Percentiles rank a stretch among this genome's conserved stretches.
Conservation (phyloP, 371 early-diverging fungal genomes). For the Apophysomyces trapeziformis region DNA sequence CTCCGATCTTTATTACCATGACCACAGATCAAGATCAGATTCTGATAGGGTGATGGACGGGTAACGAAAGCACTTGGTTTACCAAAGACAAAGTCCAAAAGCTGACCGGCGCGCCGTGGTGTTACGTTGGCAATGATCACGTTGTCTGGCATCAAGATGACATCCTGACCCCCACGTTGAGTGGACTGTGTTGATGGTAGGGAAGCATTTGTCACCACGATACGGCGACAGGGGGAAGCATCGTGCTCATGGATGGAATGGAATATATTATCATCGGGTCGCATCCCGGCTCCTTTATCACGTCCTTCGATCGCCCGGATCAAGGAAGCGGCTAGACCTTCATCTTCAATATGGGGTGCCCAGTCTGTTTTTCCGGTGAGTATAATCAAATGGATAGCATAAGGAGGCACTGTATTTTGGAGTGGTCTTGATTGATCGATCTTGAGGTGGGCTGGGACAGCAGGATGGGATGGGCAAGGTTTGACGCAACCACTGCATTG, state of each 20-base stretch:
- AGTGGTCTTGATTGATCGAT: conserved; percentile 42
- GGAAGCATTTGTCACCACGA: conserved; percentile 36
- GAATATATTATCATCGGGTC: conserved; percentile 16
- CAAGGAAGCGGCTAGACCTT: conserved; percentile 35
- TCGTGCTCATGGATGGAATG: conserved; percentile 19
- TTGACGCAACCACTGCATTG: conserved; percentile 33
- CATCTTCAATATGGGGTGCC: conserved; percentile 48
- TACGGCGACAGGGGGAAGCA: conserved; percentile 19
- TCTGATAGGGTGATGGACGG: conserved; percentile 30
- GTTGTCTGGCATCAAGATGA: conserved; percentile 42
- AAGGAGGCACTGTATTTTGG: conserved; percentile 40
- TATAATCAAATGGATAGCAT: conserved; percentile 39
- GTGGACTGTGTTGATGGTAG: conserved; percentile 30
- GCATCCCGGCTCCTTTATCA: conserved; percentile 9
- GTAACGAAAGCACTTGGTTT: conserved; percentile 32
- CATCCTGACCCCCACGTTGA: conserved; percentile 26
- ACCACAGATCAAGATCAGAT: conserved; percentile 39
- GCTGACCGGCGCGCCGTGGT: conserved; percentile 22
- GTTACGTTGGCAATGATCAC: conserved; percentile 46
- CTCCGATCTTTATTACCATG: conserved; percentile 43
- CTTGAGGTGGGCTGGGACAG: conserved; percentile 27
- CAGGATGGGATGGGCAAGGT: conserved; percentile 40
- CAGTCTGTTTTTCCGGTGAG: conserved; percentile 42
- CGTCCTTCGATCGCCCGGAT: conserved; percentile 27
- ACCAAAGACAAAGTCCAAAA: conserved; percentile 40